Evolutionary conservation across 2,329 filamentous ascomycete genomes (phyloP).

Genomic region (Botrytis cinerea): DNA sequence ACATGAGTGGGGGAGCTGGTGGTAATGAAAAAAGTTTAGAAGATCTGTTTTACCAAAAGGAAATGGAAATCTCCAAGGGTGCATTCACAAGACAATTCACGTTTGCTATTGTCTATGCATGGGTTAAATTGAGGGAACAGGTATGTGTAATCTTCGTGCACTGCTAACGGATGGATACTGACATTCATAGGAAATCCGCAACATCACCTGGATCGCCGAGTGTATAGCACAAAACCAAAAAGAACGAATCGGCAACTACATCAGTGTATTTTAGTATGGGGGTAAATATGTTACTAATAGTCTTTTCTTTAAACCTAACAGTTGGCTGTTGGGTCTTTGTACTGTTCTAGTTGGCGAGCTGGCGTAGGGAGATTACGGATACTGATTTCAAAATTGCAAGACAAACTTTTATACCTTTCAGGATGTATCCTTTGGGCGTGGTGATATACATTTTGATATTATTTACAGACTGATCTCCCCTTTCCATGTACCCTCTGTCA

Average conservation of each 20-base stretch:
- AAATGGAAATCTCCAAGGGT: slow-evolving; percentile 96
- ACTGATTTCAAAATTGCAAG: slow-evolving; percentile 31
- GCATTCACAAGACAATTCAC: slow-evolving; percentile 97
- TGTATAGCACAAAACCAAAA: slow-evolving; percentile 99
- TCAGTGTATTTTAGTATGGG: slow-evolving; percentile 78
- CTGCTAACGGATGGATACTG: slow-evolving; percentile 34
- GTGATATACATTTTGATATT: slow-evolving; percentile 35
- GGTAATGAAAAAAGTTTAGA: slow-evolving; percentile 87
- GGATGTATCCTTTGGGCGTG: neutral
- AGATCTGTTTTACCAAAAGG: slow-evolving; percentile 98
- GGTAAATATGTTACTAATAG: slow-evolving; percentile 26
- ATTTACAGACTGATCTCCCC: slow-evolving; percentile 76
- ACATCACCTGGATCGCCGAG: slow-evolving; percentile 99
- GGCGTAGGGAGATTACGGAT: slow-evolving; percentile 39
- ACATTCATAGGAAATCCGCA: slow-evolving; percentile 83
- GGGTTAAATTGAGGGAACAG: slow-evolving; percentile 97
- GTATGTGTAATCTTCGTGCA: slow-evolving; percentile 53
- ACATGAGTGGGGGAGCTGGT: slow-evolving; percentile 79
- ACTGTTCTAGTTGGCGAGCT: slow-evolving; percentile 33
- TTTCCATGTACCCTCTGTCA: slow-evolving; percentile 88
- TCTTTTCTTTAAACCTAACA: slow-evolving; percentile 26
- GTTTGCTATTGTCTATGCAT: slow-evolving; percentile 91
- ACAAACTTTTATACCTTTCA: slow-evolving; percentile 36
- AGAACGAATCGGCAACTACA: slow-evolving; percentile 97
- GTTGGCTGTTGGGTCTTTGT: slow-evolving; percentile 31